Conservation (phyloP, 345 rosid genomes). For the Iberis pinnata region DNA sequence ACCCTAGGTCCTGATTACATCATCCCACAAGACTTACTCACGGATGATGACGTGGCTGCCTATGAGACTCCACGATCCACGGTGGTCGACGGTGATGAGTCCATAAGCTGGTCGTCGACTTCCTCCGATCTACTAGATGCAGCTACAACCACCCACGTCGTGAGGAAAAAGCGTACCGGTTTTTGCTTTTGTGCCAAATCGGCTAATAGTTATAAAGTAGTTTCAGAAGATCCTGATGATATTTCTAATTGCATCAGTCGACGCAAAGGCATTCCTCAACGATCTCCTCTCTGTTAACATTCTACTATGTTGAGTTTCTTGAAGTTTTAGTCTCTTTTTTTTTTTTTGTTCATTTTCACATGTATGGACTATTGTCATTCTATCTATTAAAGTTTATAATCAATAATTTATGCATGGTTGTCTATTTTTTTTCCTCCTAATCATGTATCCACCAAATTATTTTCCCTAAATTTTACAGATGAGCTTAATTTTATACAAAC, state of each 20-base stretch:
- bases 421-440: no score
- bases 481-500: no score
- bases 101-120: constrained; percentile 63
- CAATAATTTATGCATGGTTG: no score
- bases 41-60: constrained; percentile 50
- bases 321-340: no score
- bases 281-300: constrained; percentile 77
- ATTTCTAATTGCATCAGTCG: constrained; percentile 64
- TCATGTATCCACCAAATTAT: no score
- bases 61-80: constrained; percentile 58
- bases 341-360: constrained; percentile 16
- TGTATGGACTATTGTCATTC: constrained; percentile 22
- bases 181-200: constrained; percentile 55
- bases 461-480: no score
- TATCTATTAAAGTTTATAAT: constrained; percentile 13
- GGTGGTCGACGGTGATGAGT: constrained; percentile 62
- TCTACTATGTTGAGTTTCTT: no score
- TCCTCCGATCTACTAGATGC: constrained; percentile 42
- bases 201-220: constrained; percentile 37
- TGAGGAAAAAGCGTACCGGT: constrained; percentile 74
- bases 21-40: constrained; percentile 61
- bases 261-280: constrained; percentile 89
- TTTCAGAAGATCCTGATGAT: constrained; percentile 38
- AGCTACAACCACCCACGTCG: constrained; percentile 33
- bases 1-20: constrained; percentile 82